Evolutionary conservation across 2,329 filamentous ascomycete species (phyloP), one percentile per base, ranked within the genome.

Genomic region (Zymoseptoria tritici): DNA sequence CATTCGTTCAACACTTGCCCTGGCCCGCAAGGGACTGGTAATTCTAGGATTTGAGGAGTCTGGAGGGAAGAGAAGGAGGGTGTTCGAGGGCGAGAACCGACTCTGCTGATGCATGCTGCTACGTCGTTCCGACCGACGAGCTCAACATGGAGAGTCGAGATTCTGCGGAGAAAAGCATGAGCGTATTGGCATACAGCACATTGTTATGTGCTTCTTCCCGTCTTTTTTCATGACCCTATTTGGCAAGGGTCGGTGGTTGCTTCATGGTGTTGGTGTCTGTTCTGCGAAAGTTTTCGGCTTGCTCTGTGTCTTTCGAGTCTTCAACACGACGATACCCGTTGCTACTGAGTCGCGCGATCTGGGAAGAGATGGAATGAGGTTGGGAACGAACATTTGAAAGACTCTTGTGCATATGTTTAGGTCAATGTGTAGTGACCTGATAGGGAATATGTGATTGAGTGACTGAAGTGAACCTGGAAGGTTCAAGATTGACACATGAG

Each of bases 1-100:
- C 57, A 46, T 52, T 24, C 54, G 60, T 61, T 63, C 61, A 63
- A 63, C 61, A 46, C 61, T 61, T 57, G 55, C 50, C 52, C 36
- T 13, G 26, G 21, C 42, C 16, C 31, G 19, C 50, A 52, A 49
- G 53, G n/a, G 20, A 31, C 19, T 20, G 29, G 31, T 19, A 19
- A 8, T 8, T 56, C 36, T 46, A n/a, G 36, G 26, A 56, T 6
- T 54, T 29, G 29, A 26, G 42, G 56, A 29, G 22, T 4, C 22
- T 46, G 20, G n/a, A 36, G 21, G 49, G 55, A 22, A 52, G 26
- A 52, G 50, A 36, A 53, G 13, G 50, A 53, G 36, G 36, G 5
- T 7, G 36, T 46, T 7, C 13, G 5, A 4, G 13, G n/a, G 1
- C 6, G 4, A 46, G 16, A 46, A 46, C 6, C 13, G 36, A n/a